Percentiles rank a stretch among this genome's conserved stretches.
Conservation (phyloP, 306 rosid species). For the Morella rubra region DNA sequence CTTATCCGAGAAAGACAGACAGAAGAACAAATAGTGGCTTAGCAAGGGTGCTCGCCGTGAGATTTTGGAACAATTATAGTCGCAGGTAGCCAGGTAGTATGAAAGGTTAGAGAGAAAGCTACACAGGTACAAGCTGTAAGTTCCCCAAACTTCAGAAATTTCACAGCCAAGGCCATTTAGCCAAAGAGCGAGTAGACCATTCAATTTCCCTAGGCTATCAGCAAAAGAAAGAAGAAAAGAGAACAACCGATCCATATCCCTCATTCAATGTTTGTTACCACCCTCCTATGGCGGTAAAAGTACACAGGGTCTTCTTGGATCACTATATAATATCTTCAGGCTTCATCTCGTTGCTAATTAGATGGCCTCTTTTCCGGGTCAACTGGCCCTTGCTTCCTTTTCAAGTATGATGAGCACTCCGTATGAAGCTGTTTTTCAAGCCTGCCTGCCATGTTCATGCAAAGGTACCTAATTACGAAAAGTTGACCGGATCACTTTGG, state of each 20-base stretch:
- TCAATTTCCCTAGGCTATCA: no score
- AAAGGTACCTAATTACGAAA: conserved; percentile 48
- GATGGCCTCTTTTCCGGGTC: conserved; percentile 27
- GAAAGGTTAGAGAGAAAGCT: no score
- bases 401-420: conserved; percentile 51
- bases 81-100: no score
- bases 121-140: no score
- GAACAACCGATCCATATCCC: background rate
- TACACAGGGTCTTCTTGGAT: conserved; percentile 13
- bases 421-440: conserved; percentile 18
- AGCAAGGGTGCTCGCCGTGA: no score
- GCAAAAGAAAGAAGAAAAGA: no score
- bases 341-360: background rate
- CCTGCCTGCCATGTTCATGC: conserved; percentile 28
- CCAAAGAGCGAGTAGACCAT: no score
- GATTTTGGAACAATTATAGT: no score
- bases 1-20: no score
- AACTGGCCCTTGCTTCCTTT: conserved; percentile 37
- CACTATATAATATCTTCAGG: background rate
- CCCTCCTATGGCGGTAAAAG: background rate
- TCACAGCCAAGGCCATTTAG: no score
- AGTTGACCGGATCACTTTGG: conserved; percentile 52
- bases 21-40: no score
- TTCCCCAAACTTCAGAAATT: no score
- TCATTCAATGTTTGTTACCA: background rate